Conservation (phyloP, 768 basidiomycete genomes). For the Tricholoma bakamatsutake region DNA sequence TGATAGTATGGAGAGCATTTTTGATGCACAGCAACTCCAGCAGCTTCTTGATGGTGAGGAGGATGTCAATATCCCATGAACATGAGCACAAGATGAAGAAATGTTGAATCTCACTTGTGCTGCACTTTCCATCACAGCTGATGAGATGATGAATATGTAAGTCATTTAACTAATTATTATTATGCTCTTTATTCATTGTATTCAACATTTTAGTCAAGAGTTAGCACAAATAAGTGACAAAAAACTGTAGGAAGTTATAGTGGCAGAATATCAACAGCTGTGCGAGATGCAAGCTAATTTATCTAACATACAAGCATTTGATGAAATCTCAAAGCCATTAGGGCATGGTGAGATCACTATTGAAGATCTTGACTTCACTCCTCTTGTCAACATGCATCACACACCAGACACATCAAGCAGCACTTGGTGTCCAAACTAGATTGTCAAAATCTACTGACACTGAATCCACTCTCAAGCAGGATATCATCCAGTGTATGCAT, state of each 20-base stretch:
- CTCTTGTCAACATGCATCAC: neutral
- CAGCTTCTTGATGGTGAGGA: too few relatives aligned
- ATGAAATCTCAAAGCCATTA: constrained; percentile 19
- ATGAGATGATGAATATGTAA: too few relatives aligned
- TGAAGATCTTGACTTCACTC: neutral
- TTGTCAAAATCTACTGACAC: constrained; percentile 11
- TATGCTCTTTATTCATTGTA: too few relatives aligned
- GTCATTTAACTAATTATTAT: too few relatives aligned
- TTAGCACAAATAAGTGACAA: neutral
- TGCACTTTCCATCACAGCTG: too few relatives aligned
- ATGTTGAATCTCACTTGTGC: too few relatives aligned
- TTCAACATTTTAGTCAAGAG: neutral
- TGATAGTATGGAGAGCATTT: too few relatives aligned
- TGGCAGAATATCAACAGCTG: neutral
- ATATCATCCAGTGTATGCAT: neutral
- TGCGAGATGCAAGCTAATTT: neutral
- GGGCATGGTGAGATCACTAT: neutral
- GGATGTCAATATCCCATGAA: too few relatives aligned
- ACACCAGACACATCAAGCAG: neutral
- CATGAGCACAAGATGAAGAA: too few relatives aligned
- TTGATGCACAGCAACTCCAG: too few relatives aligned
- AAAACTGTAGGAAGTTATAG: neutral
- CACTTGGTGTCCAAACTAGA: neutral
- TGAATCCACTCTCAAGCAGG: neutral
- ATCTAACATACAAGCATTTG: neutral